Percentiles rank a stretch among this genome's conserved stretches.
Evolutionary conservation across 192 early-diverging fungal species (phyloP).

Genomic region (Dimargaris cristalligena): DNA sequence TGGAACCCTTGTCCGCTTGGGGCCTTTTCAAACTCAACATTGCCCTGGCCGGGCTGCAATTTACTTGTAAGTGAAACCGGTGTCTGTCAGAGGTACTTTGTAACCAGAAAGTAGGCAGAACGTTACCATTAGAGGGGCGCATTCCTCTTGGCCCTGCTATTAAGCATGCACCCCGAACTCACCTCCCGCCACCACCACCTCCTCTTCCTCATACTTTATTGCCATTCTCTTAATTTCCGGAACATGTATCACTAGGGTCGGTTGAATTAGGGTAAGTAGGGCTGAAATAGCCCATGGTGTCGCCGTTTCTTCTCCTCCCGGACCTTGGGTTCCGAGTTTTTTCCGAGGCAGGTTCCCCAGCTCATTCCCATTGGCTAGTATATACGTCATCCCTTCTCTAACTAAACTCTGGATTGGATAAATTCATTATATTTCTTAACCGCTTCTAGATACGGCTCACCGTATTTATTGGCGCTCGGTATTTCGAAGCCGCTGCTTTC

Average conservation of each 20-base stretch:
- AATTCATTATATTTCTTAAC: not conserved
- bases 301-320: not conserved
- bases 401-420: not conserved
- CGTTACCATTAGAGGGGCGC: not conserved
- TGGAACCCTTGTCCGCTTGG: not conserved
- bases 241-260: constrained; percentile 1
- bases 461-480: constrained; percentile 68
- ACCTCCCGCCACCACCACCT: not conserved
- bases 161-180: not conserved
- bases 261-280: constrained; percentile 5
- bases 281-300: not conserved
- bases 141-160: not conserved
- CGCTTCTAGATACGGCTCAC: constrained; percentile 40
- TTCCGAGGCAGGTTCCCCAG: not conserved
- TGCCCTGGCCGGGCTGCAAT: constrained; percentile 7
- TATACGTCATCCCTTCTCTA: not conserved
- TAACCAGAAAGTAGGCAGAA: not conserved
- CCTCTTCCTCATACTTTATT: not conserved
- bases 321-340: not conserved
- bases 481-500: constrained; percentile 66
- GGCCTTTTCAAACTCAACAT: not conserved
- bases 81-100: not conserved
- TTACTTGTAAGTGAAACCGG: not conserved
- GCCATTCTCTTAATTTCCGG: not conserved
- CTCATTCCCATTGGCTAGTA: not conserved